A percentile compares a stretch with the other conserved stretches of the same genome.
phyloP scores from a whole-genome alignment of 116 monocot genomes.

The Papilionanthe hybrid region DNA sequence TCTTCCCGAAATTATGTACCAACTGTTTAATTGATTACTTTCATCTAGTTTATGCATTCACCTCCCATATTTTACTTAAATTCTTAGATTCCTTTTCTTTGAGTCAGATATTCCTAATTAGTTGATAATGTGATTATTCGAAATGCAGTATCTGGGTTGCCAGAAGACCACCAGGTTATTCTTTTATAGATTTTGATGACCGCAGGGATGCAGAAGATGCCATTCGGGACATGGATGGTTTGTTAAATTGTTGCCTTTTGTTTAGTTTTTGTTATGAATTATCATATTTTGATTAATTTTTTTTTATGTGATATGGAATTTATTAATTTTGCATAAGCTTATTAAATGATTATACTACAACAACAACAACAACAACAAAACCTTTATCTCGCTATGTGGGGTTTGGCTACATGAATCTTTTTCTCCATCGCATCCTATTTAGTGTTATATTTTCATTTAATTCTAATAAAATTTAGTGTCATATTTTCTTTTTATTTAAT shows the following conservation, averaged over 20 bases:
- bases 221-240: slow-evolving; percentile 80
- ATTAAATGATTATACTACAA: too few species aligned
- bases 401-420: too few species aligned
- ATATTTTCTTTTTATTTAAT: too few species aligned
- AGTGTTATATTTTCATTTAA: too few species aligned
- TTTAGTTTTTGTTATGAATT: background rate
- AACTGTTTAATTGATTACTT: too few species aligned
- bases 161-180: slow-evolving; percentile 84
- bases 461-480: too few species aligned
- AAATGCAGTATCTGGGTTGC: slow-evolving; percentile 88
- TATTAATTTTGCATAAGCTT: background rate
- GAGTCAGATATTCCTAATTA: background rate
- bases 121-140: background rate
- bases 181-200: slow-evolving; percentile 89
- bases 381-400: too few species aligned
- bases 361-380: too few species aligned
- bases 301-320: background rate
- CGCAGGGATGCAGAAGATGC: slow-evolving; percentile 81
- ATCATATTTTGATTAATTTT: background rate
- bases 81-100: background rate
- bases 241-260: background rate
- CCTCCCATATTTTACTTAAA: background rate
- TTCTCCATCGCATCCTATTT: too few species aligned
- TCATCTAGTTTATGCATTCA: too few species aligned
- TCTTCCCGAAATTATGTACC: too few species aligned